Evolutionary conservation across 192 early-diverging fungal genomes (phyloP), one percentile per base, ranked within the genome.

Genomic region (Pecoramyces ruminantium): DNA sequence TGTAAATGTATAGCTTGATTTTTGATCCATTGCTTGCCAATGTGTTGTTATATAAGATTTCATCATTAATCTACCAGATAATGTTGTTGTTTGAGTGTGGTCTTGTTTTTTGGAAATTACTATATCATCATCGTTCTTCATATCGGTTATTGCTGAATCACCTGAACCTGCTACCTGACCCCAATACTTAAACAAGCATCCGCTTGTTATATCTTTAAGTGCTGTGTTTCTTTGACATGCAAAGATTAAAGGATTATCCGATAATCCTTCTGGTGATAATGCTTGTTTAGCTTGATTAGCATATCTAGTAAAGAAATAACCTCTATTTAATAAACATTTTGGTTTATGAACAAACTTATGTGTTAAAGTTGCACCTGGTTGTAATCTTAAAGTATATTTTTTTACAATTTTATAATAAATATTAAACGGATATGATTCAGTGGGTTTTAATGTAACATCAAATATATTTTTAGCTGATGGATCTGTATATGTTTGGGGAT

Each of bases 401-500:
- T 51, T 51, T 15, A 51, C 42, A 21, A 51, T 51, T 2, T 17
- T 51, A 0, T 18, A 51, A 51, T 51, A 21, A 21, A 51, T 51
- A 51, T 51, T 51, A 21, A 51, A 51, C 1, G 42, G 42, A 6
- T 51, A 51, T 4, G 17, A 21, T 21, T 51, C 17, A 4, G 42
- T 51, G 1, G 42, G 42, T 51, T 21, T 21, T 15, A 51, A 2
- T 4, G 42, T 51, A 51, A 21, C 84, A 0, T 89, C 86, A 85
- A 18, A 78, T 14, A 84, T 85, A 0, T 87, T 89, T 58, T 82
- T 81, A 3, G 83, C 89, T 51, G 88, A 87, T 78, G 88, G 87
- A 39, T 85, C 88, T 30, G 79, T n/a, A n/a, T n/a, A n/a, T n/a
- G n/a, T n/a, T n/a, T n/a, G n/a, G n/a, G n/a, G n/a, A n/a, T n/a